Percentiles rank a stretch among this genome's conserved stretches.
Evolutionary conservation across 2,329 filamentous ascomycete species (phyloP).

Genomic region (Diplodia intermedia): DNA sequence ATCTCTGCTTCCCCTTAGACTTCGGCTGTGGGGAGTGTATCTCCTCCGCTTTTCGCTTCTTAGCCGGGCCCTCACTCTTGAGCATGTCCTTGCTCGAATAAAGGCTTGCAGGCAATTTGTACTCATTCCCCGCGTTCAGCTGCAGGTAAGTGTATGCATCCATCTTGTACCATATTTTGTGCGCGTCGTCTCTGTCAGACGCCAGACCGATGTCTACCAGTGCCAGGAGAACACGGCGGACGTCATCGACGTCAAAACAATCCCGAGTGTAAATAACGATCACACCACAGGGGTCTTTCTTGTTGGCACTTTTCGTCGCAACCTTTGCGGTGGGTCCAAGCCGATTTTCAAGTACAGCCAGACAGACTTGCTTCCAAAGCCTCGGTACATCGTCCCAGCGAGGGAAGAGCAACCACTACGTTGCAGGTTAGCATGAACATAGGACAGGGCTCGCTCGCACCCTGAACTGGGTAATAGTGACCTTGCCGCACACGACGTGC

Average conservation of each 20-base stretch:
- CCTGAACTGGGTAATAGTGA: conserved; percentile 40
- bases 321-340: conserved; percentile 79
- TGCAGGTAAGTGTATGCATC: conserved; percentile 61
- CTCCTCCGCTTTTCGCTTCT: conserved; percentile 26
- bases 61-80: not conserved
- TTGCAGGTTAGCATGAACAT: conserved; percentile 30
- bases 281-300: conserved; percentile 57
- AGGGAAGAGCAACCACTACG: conserved; percentile 78
- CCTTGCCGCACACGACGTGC: conserved; percentile 71
- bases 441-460: not conserved
- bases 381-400: conserved; percentile 61
- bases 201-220: conserved; percentile 70
- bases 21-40: conserved; percentile 5
- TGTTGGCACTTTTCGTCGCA: conserved; percentile 57
- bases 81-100: conserved; percentile 51
- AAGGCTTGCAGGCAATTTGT: conserved; percentile 52
- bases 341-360: conserved; percentile 70
- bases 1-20: conserved; percentile 10
- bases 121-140: conserved; percentile 50
- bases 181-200: conserved; percentile 40
- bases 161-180: conserved; percentile 78
- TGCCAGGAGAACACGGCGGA: conserved; percentile 69
- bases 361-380: conserved; percentile 71
- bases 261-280: conserved; percentile 82
- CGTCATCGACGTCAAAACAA: conserved; percentile 72